phyloP scores from a whole-genome alignment of 2,329 filamentous ascomycete genomes.

The Fonsecaea monophora region DNA sequence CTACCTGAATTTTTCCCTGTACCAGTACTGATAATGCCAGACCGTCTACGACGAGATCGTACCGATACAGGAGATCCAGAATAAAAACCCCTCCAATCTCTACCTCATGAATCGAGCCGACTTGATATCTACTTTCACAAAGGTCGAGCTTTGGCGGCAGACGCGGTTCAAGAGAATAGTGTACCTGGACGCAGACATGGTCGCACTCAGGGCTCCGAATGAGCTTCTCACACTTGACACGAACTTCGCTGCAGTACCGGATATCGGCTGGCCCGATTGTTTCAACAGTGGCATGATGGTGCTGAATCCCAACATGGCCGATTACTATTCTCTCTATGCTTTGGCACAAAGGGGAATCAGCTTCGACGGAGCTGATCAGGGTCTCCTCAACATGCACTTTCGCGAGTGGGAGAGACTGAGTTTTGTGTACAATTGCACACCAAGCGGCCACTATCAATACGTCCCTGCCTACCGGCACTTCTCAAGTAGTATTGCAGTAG shows the following conservation, averaged over 20 bases:
- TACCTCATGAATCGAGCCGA: slow-evolving; percentile 91
- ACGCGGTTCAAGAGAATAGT: slow-evolving; percentile 90
- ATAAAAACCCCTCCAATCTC: slow-evolving; percentile 78
- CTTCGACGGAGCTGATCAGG: slow-evolving; percentile 97
- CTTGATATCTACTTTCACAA: slow-evolving; percentile 91
- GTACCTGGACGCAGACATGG: slow-evolving; percentile 91
- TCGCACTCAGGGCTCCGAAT: slow-evolving; percentile 88
- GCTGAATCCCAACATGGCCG: slow-evolving; percentile 80
- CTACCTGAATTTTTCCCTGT: slow-evolving; percentile 7
- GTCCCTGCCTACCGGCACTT: slow-evolving; percentile 93
- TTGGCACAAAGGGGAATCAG: slow-evolving; percentile 87
- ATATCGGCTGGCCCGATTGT: slow-evolving; percentile 96
- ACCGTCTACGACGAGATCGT: slow-evolving; percentile 87
- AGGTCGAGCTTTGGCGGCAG: slow-evolving; percentile 92
- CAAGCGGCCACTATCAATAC: slow-evolving; percentile 96
- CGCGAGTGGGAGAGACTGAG: slow-evolving; percentile 83
- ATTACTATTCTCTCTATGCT: slow-evolving; percentile 83
- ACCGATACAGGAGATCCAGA: slow-evolving; percentile 79
- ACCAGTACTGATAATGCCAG: slow-evolving; percentile 54
- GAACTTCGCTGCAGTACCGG: slow-evolving; percentile 76
- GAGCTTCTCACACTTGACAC: slow-evolving; percentile 79
- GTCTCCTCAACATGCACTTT: slow-evolving; percentile 93
- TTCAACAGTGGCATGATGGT: slow-evolving; percentile 99
- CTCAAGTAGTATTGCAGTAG: slow-evolving; percentile 83
- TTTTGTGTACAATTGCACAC: slow-evolving; percentile 97